Evolutionary conservation across 768 basidiomycete genomes (phyloP).

Genomic region (Cyathus striatus): DNA sequence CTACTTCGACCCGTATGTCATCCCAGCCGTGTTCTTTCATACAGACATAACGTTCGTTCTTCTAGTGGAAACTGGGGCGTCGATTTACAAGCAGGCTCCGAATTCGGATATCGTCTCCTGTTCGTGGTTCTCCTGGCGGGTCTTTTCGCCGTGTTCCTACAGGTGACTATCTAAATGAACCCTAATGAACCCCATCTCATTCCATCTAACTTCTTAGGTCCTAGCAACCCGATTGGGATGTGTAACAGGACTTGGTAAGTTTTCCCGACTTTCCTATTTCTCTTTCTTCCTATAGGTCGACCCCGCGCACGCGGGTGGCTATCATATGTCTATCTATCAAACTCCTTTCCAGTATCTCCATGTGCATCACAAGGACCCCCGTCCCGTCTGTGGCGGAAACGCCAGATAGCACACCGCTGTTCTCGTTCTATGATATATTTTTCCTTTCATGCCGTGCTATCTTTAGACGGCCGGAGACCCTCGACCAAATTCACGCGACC

Average conservation of each 20-base stretch:
- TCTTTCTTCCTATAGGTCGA: background rate
- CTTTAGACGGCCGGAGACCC: too few relatives aligned
- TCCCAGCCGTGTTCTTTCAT: background rate
- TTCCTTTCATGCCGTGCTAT: too few relatives aligned
- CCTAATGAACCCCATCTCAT: constrained; percentile 1
- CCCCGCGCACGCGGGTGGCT: too few relatives aligned
- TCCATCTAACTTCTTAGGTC: constrained; percentile 34
- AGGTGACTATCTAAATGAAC: constrained; percentile 36
- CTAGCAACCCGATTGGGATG: constrained; percentile 78
- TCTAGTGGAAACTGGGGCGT: constrained; percentile 87
- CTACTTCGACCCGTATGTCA: constrained; percentile 81
- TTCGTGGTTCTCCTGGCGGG: constrained; percentile 84
- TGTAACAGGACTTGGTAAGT: constrained; percentile 73
- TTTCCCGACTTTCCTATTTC: background rate
- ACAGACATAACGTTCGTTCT: constrained; percentile 3
- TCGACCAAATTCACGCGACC: too few relatives aligned
- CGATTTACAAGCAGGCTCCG: constrained; percentile 81
- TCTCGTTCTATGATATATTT: too few relatives aligned
- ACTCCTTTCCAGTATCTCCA: too few relatives aligned
- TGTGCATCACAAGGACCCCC: too few relatives aligned
- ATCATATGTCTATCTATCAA: too few relatives aligned
- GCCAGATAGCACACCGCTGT: too few relatives aligned
- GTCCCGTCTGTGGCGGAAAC: too few relatives aligned
- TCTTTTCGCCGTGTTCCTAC: constrained; percentile 76
- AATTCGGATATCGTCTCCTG: constrained; percentile 81